Evolutionary conservation across 805 yeast species (phyloP), one percentile per base, ranked within the genome.

Genomic region (Candida hungchunana): DNA sequence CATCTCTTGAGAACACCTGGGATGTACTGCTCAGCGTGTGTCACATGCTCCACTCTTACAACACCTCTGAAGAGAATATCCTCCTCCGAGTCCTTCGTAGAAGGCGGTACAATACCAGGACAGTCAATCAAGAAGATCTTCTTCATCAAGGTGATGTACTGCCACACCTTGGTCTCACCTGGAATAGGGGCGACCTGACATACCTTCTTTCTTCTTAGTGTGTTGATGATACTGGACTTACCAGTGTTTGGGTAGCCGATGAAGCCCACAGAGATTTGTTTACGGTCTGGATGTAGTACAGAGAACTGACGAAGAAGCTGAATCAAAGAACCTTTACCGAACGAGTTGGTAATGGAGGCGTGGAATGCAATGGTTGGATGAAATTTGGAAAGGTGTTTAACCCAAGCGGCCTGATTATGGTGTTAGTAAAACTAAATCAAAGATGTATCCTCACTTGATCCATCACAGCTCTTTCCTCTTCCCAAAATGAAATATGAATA

Each of bases 201-300:
- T 31, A 90, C 98, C 66, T 90, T 93, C 75, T 93, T 93, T 60
- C 81, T 79, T 58, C 97, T 78, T 51, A 90, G 68, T 2, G 97
- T 89, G 66, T 90, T 90, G 55, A 90, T 90, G 48, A 90, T 87
- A 27, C 96, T 85, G 1, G 97, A 90, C 59, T 90, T 90, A 48
- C 98, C 98, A n/a, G 96, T 83, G 58, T 90, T 90, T 48, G 98
- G 98, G 59, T 93, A 90, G 12, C 98, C 98, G 56, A 90, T 89
- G 53, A 90, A 85, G 3, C 98, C 98, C 40, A 90, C 96, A 15
- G 97, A 88, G 36, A 90, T 88, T 62, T 90, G 98, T 59, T 88
- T 83, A 64, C 97, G 80, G 59, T 90, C 98, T 37, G 82, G 71
- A 59, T 90, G 97, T 46, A 90, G 68, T 23, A 86, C 73, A 4